Conservation (phyloP, 2,329 filamentous ascomycete genomes). For the Aureobasidium pullulans region DNA sequence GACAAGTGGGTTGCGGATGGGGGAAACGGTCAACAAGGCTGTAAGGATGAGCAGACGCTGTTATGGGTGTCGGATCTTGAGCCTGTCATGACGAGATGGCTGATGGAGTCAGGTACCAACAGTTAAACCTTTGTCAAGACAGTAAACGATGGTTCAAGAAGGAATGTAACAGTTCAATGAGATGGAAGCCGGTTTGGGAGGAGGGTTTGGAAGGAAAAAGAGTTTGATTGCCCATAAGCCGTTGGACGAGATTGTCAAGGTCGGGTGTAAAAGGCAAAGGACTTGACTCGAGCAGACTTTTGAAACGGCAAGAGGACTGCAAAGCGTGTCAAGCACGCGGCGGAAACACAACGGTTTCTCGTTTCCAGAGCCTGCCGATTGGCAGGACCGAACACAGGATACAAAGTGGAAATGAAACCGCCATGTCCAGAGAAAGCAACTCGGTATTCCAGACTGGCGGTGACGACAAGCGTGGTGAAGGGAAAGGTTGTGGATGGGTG, state of each 20-base stretch:
- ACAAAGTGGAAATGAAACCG: background rate
- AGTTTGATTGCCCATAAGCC: slow-evolving; percentile 10
- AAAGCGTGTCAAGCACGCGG: background rate
- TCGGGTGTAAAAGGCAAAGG: background rate
- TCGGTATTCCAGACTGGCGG: background rate
- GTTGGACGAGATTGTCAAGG: background rate
- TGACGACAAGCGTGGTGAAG: background rate
- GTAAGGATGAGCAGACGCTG: background rate
- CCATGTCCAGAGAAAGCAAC: too few relatives aligned
- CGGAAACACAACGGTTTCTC: background rate
- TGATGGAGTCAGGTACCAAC: background rate
- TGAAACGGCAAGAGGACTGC: background rate
- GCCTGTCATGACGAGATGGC: background rate
- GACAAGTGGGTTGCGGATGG: background rate
- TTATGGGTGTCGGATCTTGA: background rate
- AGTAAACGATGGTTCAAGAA: background rate
- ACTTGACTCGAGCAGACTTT: background rate
- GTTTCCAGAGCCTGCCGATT: background rate
- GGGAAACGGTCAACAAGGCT: slow-evolving; percentile 4
- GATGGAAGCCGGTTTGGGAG: background rate
- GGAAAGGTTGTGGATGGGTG: background rate
- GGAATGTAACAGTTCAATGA: background rate
- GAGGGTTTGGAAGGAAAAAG: background rate
- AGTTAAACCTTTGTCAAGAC: background rate
- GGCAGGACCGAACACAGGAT: background rate